Conservation (phyloP, 805 yeast species). For the Zygoascus flipseniorum region DNA sequence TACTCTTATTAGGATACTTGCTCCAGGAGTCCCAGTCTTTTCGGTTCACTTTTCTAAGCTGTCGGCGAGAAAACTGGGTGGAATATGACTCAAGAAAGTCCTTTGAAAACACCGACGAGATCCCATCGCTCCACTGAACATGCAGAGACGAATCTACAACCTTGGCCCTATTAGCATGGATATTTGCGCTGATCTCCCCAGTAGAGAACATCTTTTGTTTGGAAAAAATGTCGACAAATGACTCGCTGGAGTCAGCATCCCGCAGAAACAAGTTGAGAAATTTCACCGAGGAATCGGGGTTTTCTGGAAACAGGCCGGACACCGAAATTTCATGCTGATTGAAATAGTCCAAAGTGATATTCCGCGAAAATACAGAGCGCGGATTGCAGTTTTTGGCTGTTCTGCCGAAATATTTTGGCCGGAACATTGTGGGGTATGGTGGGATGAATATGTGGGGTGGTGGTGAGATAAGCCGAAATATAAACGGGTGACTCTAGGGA, state of each 20-base stretch:
- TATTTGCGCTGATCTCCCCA: conserved; percentile 28
- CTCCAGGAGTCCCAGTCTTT: conserved; percentile 15
- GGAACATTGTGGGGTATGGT: not conserved
- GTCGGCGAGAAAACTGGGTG: conserved; percentile 28
- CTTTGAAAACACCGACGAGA: conserved; percentile 34
- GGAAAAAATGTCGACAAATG: conserved; percentile 46
- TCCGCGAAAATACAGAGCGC: not conserved
- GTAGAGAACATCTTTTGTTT: conserved; percentile 63
- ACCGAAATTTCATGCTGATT: conserved; percentile 8
- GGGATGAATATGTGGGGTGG: not conserved
- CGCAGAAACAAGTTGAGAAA: conserved; percentile 40
- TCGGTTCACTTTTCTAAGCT: conserved; percentile 27
- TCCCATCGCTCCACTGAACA: conserved; percentile 45
- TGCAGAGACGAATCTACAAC: conserved; percentile 27
- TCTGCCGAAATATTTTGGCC: not conserved
- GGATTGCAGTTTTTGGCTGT: not conserved
- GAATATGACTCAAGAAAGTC: conserved; percentile 41
- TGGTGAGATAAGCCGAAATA: not conserved
- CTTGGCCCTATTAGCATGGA: conserved; percentile 29
- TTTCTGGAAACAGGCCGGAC: conserved; percentile 8
- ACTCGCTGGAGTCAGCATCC: conserved; percentile 47
- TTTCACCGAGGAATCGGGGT: conserved; percentile 3
- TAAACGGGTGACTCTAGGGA: not conserved
- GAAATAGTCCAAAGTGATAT: conserved; percentile 6
- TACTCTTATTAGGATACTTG: conserved; percentile 8